Conservation (phyloP, 2,329 filamentous ascomycete genomes). For the Fusarium anguioides region DNA sequence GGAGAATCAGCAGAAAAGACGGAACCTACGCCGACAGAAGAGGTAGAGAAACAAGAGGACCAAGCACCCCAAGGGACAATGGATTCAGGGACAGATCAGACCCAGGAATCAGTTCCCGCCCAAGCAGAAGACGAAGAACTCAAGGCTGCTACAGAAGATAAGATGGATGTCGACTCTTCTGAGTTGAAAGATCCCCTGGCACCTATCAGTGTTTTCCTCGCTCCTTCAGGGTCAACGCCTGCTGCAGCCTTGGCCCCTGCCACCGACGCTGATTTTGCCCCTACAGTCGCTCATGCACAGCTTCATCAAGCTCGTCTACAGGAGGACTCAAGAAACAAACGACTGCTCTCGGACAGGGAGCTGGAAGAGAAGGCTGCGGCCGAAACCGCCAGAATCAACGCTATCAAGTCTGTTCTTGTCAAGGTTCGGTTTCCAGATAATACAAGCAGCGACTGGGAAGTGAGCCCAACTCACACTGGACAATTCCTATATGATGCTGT, state of each 20-base stretch:
- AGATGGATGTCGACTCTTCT: constrained; percentile 40
- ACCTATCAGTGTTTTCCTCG: constrained; percentile 78
- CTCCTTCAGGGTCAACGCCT: constrained; percentile 79
- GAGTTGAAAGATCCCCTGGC: constrained; percentile 52
- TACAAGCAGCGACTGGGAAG: constrained; percentile 77
- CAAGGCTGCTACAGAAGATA: constrained; percentile 2
- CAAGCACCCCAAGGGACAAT: constrained; percentile 13
- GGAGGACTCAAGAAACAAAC: constrained; percentile 73
- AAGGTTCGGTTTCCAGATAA: constrained; percentile 92
- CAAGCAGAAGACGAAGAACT: constrained; percentile 10
- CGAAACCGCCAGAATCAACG: constrained; percentile 72
- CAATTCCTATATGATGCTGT: constrained; percentile 80
- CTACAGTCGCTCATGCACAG: constrained; percentile 79
- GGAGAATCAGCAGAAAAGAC: constrained; percentile 7
- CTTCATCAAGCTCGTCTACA: constrained; percentile 76
- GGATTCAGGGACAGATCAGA: constrained; percentile 32
- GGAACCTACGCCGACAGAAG: constrained; percentile 14
- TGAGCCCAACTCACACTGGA: constrained; percentile 75
- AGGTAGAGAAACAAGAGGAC: constrained; percentile 15
- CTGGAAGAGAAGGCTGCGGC: constrained; percentile 75
- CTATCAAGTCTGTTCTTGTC: constrained; percentile 75
- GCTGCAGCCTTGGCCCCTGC: constrained; percentile 75
- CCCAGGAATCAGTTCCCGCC: not conserved
- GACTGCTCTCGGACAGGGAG: constrained; percentile 85
- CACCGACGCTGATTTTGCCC: constrained; percentile 80